Evolutionary conservation across 2,329 filamentous ascomycete genomes (phyloP), one percentile per base, ranked within the genome.

Genomic region (Venturia aucupariae): DNA sequence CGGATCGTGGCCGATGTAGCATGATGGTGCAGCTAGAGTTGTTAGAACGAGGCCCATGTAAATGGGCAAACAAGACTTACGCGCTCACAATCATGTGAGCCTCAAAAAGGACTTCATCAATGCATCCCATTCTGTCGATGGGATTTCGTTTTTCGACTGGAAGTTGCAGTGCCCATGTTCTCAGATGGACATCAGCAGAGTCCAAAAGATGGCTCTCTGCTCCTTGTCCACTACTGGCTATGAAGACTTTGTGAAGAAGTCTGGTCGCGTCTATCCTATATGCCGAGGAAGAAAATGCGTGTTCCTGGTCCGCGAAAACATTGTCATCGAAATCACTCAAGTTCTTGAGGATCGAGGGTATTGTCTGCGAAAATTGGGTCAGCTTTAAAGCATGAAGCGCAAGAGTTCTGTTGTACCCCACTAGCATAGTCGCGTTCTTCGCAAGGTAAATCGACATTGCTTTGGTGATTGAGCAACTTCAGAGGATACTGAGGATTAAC

Each of bases 91-190:
- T 90, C 85, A 95, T 93, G 67, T 90, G 88, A 0, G 90, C 92
- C 73, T 95, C 90, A 76, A 96, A 96, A 75, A 96, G 86, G 83
- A 96, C 88, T 75, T 96, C 90, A 72, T 97, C 92, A 13, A 92
- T 80, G 63, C 85, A 82, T 39, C 90, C 87, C 69, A 88, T 84
- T 67, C 84, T 82, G 66, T 85, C 83, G 63, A 95, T 78, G 19
- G 90, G 81, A 66, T 90, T 84, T 64, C 81, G 81, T 76, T 95
- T 95, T 17, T 81, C 81, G 19, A 82, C 79, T 0, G 92, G 92
- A 0, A 96, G 79, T 70, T 94, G 89, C 60, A 93, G 83, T 63
- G 86, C 83, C 90, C 90, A 96, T 72, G 91, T 92, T 17, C 81
- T 81, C 57, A 88, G 81, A 51, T 84, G 82, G 39, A 83, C 81